Conservation (phyloP, 2,329 filamentous ascomycete species). For the Zalaria sp. region DNA sequence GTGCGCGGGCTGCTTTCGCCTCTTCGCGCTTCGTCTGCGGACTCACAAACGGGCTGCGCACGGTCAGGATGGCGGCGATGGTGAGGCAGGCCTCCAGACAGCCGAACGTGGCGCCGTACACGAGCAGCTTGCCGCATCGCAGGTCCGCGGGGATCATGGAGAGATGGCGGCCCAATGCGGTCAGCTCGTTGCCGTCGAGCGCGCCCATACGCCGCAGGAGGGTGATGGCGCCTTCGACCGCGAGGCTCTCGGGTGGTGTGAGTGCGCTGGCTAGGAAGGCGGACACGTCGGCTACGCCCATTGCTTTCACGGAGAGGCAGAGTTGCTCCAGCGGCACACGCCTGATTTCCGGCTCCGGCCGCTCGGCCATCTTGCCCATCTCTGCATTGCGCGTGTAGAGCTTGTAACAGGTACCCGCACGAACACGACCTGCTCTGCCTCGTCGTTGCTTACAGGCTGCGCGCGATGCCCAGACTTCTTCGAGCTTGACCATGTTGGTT, state of each 20-base stretch:
- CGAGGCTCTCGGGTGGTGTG: slow-evolving; percentile 72
- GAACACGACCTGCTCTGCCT: slow-evolving; percentile 84
- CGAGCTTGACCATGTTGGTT: slow-evolving; percentile 86
- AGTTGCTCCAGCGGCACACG: slow-evolving; percentile 88
- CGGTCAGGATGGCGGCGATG: slow-evolving; percentile 84
- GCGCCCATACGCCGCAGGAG: slow-evolving; percentile 77
- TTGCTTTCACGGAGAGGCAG: slow-evolving; percentile 85
- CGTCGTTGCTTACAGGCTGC: slow-evolving; percentile 90
- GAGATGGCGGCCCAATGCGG: slow-evolving; percentile 82
- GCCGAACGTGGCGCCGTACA: slow-evolving; percentile 86
- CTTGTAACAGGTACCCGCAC: slow-evolving; percentile 87
- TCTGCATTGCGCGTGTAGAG: slow-evolving; percentile 82
- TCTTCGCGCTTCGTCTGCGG: slow-evolving; percentile 73
- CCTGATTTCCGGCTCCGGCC: slow-evolving; percentile 86
- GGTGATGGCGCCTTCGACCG: slow-evolving; percentile 72
- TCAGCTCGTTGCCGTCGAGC: slow-evolving; percentile 72
- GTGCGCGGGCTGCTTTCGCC: slow-evolving; percentile 59
- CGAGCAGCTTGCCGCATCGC: slow-evolving; percentile 84
- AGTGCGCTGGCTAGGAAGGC: slow-evolving; percentile 73
- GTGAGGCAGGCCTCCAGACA: slow-evolving; percentile 81
- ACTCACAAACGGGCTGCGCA: slow-evolving; percentile 72
- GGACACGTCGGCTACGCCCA: slow-evolving; percentile 75
- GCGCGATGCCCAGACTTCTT: slow-evolving; percentile 88
- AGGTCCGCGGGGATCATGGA: slow-evolving; percentile 90
- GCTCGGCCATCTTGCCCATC: slow-evolving; percentile 62